Conservation (phyloP, 129 eudicot genomes). For the Ambrosia artemisiifolia region DNA sequence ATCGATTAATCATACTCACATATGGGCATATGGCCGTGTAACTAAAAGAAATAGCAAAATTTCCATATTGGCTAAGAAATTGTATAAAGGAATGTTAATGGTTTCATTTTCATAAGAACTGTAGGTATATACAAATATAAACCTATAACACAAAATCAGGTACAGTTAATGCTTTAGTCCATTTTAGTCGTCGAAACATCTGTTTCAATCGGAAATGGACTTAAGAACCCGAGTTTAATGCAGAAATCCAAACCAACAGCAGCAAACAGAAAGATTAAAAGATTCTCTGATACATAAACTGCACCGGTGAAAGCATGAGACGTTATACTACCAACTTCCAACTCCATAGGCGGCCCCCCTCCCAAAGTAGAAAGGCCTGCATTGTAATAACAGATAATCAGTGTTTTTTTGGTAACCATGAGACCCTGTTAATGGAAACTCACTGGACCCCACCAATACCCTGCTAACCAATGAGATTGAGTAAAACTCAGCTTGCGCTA, state of each 20-base stretch:
- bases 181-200: constrained; percentile 23
- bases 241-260: constrained; percentile 78
- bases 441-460: too few species aligned
- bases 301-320: constrained; percentile 75
- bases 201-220: constrained; percentile 76
- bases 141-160: constrained; percentile 15
- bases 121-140: constrained; percentile 25
- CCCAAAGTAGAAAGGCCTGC: constrained; percentile 79
- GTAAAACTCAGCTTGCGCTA: too few species aligned
- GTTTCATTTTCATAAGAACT: constrained; percentile 11
- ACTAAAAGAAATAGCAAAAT: too few species aligned
- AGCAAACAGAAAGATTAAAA: constrained; percentile 75
- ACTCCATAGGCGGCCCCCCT: constrained; percentile 69
- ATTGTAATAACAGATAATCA: not conserved
- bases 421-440: too few species aligned
- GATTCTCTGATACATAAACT: constrained; percentile 63
- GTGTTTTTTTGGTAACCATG: too few species aligned
- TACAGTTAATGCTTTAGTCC: constrained; percentile 21
- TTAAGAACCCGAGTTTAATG: constrained; percentile 65
- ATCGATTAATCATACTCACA: too few species aligned
- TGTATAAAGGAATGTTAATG: not conserved
- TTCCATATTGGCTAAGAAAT: not conserved
- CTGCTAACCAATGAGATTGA: too few species aligned
- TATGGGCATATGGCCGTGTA: too few species aligned
- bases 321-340: constrained; percentile 47